Conservation (phyloP, 441 rosid species). For the Croton setiger region DNA sequence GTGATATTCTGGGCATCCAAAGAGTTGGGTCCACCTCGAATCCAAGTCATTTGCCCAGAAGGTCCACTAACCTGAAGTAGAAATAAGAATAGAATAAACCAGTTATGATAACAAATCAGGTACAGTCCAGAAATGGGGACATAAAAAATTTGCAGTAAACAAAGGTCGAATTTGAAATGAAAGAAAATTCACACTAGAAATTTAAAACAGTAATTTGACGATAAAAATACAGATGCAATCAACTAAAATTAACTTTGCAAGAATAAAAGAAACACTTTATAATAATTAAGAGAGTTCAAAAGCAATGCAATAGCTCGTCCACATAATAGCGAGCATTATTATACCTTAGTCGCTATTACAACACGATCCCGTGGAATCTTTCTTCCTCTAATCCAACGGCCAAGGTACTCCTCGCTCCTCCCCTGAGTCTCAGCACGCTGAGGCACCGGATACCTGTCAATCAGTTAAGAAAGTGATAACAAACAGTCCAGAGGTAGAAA, state of each 20-base stretch:
- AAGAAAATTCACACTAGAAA: neutral
- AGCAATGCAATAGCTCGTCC: too few relatives aligned
- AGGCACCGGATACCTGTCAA: constrained; percentile 64
- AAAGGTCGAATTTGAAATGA: neutral
- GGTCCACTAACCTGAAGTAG: constrained; percentile 52
- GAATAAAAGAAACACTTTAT: neutral
- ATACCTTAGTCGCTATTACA: constrained; percentile 54
- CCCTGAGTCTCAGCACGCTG: constrained; percentile 62
- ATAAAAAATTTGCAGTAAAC: neutral
- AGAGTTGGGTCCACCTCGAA: constrained; percentile 53
- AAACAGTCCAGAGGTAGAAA: neutral
- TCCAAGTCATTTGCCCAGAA: constrained; percentile 69
- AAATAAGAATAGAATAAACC: neutral
- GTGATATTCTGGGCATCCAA: constrained; percentile 53
- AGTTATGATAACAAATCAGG: neutral
- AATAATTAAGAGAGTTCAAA: too few relatives aligned
- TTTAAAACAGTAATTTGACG: neutral
- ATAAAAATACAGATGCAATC: neutral
- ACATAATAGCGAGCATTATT: too few relatives aligned
- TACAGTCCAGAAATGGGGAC: neutral
- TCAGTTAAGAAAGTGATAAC: neutral
- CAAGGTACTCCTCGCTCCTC: constrained; percentile 60
- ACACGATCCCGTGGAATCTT: constrained; percentile 51
- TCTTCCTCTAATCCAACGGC: constrained; percentile 52
- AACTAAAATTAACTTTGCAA: neutral